Conservation (phyloP, 1,284 basidiomycete genomes). For the Flammula alnicola region DNA sequence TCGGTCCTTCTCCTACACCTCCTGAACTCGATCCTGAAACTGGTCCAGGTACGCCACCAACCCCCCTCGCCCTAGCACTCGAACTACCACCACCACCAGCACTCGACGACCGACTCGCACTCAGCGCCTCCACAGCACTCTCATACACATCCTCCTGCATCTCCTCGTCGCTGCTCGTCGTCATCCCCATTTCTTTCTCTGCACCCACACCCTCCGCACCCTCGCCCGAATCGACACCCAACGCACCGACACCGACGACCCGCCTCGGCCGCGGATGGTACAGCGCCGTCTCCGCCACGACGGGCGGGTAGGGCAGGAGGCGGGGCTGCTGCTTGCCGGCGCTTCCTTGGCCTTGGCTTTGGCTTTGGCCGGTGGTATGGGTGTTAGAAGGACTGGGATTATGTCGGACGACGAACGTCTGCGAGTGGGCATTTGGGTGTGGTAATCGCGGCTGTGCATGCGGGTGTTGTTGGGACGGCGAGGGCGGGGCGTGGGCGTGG, state of each 20-base stretch:
- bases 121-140: slow-evolving; percentile 15
- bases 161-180: slow-evolving; percentile 27
- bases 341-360: not conserved
- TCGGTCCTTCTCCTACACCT: not conserved
- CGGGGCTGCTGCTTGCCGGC: slow-evolving; percentile 14
- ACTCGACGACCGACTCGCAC: not conserved
- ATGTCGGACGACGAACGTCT: slow-evolving; percentile 24
- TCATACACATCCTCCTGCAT: slow-evolving; percentile 19
- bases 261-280: slow-evolving; percentile 30
- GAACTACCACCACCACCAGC: too few species aligned
- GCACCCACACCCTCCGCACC: slow-evolving; percentile 36
- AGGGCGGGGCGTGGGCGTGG: slow-evolving; percentile 5
- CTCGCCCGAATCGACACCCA: too few species aligned
- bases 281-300: slow-evolving; percentile 23
- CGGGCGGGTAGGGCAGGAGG: slow-evolving; percentile 28
- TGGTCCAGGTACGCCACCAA: too few species aligned
- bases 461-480: too few species aligned
- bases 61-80: too few species aligned
- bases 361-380: too few species aligned
- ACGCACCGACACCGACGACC: slow-evolving; percentile 14
- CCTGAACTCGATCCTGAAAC: too few species aligned
- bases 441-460: too few species aligned
- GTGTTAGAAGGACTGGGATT: slow-evolving; percentile 12
- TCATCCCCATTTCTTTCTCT: not conserved
- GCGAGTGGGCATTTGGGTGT: slow-evolving; percentile 15